Evolutionary conservation across 2,329 filamentous ascomycete species (phyloP).

Genomic region (Sporothrix curviconia): DNA sequence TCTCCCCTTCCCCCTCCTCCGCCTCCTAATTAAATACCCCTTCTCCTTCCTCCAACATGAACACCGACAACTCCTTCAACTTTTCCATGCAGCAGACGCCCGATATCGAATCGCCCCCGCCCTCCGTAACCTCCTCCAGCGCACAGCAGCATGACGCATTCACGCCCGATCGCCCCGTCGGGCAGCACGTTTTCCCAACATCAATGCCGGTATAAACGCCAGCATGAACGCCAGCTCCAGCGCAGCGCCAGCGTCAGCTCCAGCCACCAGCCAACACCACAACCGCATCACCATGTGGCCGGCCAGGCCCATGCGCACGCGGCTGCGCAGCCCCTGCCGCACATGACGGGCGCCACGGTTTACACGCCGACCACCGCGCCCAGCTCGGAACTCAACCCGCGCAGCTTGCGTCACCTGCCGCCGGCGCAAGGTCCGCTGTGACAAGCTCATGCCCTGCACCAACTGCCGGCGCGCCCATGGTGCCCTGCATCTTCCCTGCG

Average conservation of each 20-base stretch:
- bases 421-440: conserved; percentile 50
- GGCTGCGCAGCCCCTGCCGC: conserved; percentile 18
- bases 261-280: neutral
- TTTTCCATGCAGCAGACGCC: conserved; percentile 8
- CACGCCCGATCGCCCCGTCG: neutral
- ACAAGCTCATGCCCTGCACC: conserved; percentile 49
- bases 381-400: conserved; percentile 29
- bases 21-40: neutral
- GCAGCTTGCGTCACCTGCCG: conserved; percentile 48
- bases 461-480: conserved; percentile 49
- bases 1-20: neutral
- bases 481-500: conserved; percentile 45
- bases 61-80: conserved; percentile 4
- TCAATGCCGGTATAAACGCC: no score
- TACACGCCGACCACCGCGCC: conserved; percentile 23
- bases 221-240: no score
- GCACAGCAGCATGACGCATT: conserved; percentile 5
- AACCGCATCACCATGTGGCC: conserved; percentile 13
- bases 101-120: conserved; percentile 15
- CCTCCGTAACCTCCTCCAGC: neutral
- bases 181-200: no score
- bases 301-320: conserved; percentile 8
- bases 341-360: conserved; percentile 23
- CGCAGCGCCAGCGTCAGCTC: no score
- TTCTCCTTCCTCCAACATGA: conserved; percentile 1